A percentile compares a stretch with the other conserved stretches of the same genome.
Conservation (phyloP, 2,329 filamentous ascomycete genomes). For the Colletotrichum somersetense region DNA sequence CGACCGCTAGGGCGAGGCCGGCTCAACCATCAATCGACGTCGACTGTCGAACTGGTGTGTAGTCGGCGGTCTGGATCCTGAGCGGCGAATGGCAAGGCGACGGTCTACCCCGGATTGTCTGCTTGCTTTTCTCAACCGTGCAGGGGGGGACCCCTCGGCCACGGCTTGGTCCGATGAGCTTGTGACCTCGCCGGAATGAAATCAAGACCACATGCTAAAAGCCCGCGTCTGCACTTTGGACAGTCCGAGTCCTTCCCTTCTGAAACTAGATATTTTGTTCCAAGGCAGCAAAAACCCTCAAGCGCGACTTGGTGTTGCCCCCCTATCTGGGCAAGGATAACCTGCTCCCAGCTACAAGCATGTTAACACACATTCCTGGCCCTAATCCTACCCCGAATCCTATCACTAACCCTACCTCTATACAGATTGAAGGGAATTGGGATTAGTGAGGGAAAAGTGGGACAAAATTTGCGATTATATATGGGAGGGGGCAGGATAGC, state of each 20-base stretch:
- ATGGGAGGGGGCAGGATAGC: too few species aligned
- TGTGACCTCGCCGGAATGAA: conserved; percentile 1
- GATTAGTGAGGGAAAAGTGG: too few species aligned
- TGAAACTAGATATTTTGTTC: neutral
- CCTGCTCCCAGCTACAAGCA: too few species aligned
- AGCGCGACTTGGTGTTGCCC: neutral
- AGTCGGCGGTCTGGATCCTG: neutral
- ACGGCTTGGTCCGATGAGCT: conserved; percentile 5
- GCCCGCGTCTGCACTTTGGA: neutral
- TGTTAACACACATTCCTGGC: too few species aligned
- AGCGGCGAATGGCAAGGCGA: conserved; percentile 2
- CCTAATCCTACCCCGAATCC: too few species aligned
- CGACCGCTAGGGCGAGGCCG: neutral
- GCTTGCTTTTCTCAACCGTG: neutral
- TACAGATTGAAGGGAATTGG: too few species aligned
- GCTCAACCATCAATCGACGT: conserved; percentile 1
- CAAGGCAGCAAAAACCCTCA: neutral
- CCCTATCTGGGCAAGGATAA: too few species aligned
- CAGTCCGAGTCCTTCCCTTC: neutral
- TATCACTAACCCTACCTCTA: too few species aligned
- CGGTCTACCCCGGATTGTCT: conserved; percentile 3
- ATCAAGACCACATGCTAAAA: neutral
- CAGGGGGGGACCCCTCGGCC: neutral
- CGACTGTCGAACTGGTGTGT: neutral
- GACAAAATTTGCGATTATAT: too few species aligned